Conservation (phyloP, 805 yeast species). For the Pachysolen tannophilus region DNA sequence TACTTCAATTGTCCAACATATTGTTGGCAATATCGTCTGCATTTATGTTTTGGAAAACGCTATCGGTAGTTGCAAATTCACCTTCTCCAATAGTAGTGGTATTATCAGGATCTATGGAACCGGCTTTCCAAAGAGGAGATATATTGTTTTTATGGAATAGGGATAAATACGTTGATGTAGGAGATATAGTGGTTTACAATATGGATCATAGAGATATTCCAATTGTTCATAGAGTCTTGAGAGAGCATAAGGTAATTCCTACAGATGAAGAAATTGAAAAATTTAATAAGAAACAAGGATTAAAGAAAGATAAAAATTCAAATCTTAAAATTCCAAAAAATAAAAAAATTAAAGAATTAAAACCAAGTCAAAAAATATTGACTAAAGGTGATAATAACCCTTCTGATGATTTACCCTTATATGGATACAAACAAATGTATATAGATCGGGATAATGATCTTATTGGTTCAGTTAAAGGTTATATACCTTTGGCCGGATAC, state of each 20-base stretch:
- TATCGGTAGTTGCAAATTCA: constrained; percentile 69
- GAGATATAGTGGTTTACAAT: constrained; percentile 92
- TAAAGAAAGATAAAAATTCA: constrained; percentile 11
- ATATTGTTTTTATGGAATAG: constrained; percentile 88
- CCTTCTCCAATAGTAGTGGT: constrained; percentile 95
- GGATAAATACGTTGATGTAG: constrained; percentile 56
- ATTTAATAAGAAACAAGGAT: too few species aligned
- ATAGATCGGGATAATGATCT: constrained; percentile 71
- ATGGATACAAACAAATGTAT: constrained; percentile 68
- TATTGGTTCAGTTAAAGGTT: constrained; percentile 88
- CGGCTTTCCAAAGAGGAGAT: constrained; percentile 98
- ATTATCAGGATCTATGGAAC: constrained; percentile 97
- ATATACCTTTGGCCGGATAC: constrained; percentile 84
- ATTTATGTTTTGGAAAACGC: constrained; percentile 83
- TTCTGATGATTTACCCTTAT: constrained; percentile 81
- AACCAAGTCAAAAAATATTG: constrained; percentile 55
- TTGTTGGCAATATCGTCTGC: constrained; percentile 82
- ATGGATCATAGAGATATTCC: constrained; percentile 75
- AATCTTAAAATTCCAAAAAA: constrained; percentile 7
- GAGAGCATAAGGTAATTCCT: constrained; percentile 56
- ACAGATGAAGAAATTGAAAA: constrained; percentile 13
- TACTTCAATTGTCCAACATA: constrained; percentile 61
- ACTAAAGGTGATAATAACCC: constrained; percentile 97
- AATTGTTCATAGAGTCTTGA: constrained; percentile 91
- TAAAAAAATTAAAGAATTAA: constrained; percentile 9